Conservation (phyloP, 1,284 basidiomycete genomes). For the Earliella scabrosa region DNA sequence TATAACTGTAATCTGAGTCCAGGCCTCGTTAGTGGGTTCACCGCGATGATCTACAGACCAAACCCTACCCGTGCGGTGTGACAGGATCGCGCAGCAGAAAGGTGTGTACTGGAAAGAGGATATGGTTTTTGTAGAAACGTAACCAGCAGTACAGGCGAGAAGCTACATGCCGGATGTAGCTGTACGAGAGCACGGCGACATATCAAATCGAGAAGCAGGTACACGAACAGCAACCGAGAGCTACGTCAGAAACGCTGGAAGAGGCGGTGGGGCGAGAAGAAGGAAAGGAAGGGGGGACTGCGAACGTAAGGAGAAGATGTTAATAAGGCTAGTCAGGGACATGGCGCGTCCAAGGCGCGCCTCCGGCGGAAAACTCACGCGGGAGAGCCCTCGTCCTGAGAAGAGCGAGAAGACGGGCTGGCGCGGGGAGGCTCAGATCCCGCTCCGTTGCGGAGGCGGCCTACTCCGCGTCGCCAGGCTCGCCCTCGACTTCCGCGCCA, state of each 20-base stretch:
- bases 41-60: neutral
- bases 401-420: neutral
- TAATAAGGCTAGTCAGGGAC: neutral
- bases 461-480: constrained; percentile 6
- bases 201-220: constrained; percentile 12
- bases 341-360: neutral
- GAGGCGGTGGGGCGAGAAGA: neutral
- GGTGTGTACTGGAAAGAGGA: too few species aligned
- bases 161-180: constrained; percentile 16
- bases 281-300: neutral
- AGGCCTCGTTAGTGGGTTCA: neutral
- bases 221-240: constrained; percentile 21
- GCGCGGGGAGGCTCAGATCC: neutral
- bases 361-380: constrained; percentile 11
- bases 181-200: constrained; percentile 16
- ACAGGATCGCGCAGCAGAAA: too few species aligned
- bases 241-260: constrained; percentile 10
- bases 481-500: neutral
- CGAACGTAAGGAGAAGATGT: neutral
- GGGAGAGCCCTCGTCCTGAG: constrained; percentile 1
- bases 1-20: neutral
- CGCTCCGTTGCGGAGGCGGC: neutral
- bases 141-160: neutral
- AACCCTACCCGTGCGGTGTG: neutral
- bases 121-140: too few species aligned